phyloP scores from a whole-genome alignment of 305 asterid genomes.

The Solanum chacoense region DNA sequence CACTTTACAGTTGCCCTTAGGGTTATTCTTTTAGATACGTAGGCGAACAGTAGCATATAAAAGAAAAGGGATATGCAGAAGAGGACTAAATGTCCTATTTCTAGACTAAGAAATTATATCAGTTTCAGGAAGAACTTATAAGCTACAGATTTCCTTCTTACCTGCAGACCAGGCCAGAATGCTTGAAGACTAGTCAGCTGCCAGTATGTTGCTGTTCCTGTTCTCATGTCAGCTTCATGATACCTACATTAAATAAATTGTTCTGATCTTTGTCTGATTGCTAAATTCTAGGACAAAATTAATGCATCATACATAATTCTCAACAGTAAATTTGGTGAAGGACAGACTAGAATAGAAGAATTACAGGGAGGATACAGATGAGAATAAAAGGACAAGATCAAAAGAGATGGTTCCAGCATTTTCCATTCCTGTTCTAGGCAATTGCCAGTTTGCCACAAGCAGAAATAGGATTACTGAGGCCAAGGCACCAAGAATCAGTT shows the following conservation, averaged over 20 bases:
- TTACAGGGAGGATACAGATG: not conserved
- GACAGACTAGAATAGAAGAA: not conserved
- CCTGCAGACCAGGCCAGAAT: conserved; percentile 99
- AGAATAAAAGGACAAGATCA: not conserved
- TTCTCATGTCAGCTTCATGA: conserved; percentile 99
- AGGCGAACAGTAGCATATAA: not conserved
- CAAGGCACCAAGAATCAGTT: not conserved
- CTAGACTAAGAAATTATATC: not conserved
- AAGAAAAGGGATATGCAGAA: too few species aligned
- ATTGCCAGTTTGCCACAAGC: not conserved
- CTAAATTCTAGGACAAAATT: not conserved
- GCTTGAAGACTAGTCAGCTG: conserved; percentile 99
- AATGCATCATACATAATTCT: not conserved
- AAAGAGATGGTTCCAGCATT: not conserved
- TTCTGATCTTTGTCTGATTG: not conserved
- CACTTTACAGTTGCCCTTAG: not conserved
- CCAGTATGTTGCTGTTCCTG: conserved; percentile 94
- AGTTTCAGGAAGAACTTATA: not conserved
- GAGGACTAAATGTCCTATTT: not conserved
- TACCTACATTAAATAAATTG: conserved; percentile 41
- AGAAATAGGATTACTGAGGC: not conserved
- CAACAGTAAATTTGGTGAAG: not conserved
- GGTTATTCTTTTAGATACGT: not conserved
- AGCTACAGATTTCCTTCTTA: conserved; percentile 5
- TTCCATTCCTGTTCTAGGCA: not conserved